Conservation (phyloP, 1,284 basidiomycete species). For the Pseudozyma flocculosa region DNA sequence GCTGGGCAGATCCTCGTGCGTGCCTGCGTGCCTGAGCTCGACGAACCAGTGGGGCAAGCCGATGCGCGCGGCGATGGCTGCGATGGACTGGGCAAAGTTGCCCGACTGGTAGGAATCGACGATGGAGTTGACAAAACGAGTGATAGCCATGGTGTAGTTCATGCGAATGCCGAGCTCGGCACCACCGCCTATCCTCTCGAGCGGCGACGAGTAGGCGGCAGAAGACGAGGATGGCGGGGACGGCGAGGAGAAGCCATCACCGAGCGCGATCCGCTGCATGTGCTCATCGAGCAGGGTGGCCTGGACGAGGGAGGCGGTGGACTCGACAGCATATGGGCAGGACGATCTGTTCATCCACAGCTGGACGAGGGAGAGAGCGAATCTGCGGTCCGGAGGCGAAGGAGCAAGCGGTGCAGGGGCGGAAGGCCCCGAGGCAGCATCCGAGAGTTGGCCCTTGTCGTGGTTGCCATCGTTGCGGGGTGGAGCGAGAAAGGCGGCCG, state of each 20-base stretch:
- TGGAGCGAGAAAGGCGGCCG: conserved; percentile 4
- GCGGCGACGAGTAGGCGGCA: conserved; percentile 4
- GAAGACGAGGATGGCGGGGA: neutral
- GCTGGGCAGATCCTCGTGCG: conserved; percentile 91
- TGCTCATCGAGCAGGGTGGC: conserved; percentile 38
- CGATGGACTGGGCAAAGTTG: conserved; percentile 75
- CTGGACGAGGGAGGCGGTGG: conserved; percentile 45
- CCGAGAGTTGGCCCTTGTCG: no score
- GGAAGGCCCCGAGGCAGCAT: no score
- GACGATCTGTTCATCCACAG: conserved; percentile 50
- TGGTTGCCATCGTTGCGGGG: neutral
- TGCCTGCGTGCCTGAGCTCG: conserved; percentile 90
- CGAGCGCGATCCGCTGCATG: conserved; percentile 24
- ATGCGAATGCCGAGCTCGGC: conserved; percentile 29
- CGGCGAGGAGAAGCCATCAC: no score
- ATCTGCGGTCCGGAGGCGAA: neutral
- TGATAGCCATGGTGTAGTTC: conserved; percentile 45
- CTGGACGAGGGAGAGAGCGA: conserved; percentile 31
- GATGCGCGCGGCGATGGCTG: conserved; percentile 80
- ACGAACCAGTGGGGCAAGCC: conserved; percentile 86
- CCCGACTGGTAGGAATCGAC: conserved; percentile 91
- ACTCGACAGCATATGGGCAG: conserved; percentile 53
- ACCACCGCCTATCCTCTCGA: conserved; percentile 31
- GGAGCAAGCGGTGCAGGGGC: no score
- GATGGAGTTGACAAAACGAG: conserved; percentile 71